Conservation (phyloP, 148 eudicot species). For the Fagopyrum homotropicum region DNA sequence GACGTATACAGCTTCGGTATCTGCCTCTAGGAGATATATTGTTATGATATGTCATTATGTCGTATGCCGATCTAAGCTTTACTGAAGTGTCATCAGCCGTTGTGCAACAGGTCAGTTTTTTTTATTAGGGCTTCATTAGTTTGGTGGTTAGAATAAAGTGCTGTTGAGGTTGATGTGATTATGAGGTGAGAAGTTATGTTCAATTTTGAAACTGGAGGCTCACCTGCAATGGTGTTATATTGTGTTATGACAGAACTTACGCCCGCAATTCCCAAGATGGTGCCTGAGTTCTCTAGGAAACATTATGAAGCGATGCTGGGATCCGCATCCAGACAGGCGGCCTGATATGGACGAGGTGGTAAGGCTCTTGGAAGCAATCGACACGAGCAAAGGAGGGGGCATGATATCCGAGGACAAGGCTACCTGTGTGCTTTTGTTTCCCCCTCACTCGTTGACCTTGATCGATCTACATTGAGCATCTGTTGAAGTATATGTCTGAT, state of each 20-base stretch:
- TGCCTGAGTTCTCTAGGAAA: slow-evolving; percentile 15
- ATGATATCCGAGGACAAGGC: too few species aligned
- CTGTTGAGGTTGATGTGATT: too few species aligned
- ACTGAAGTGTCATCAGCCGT: slow-evolving; percentile 73
- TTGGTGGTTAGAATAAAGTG: too few species aligned
- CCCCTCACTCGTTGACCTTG: too few species aligned
- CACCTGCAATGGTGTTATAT: too few species aligned
- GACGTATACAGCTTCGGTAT: slow-evolving; percentile 87
- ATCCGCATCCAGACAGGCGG: slow-evolving; percentile 12
- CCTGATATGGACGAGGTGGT: slow-evolving; percentile 20
- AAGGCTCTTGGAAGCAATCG: not conserved
- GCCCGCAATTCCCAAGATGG: slow-evolving; percentile 16
- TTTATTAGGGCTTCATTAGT: too few species aligned
- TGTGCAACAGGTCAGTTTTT: slow-evolving; percentile 58
- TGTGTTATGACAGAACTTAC: not conserved
- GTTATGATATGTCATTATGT: slow-evolving; percentile 87
- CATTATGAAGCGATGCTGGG: slow-evolving; percentile 17
- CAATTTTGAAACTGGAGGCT: too few species aligned
- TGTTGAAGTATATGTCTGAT: too few species aligned
- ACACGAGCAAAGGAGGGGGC: too few species aligned
- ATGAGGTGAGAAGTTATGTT: too few species aligned
- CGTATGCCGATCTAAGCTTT: slow-evolving; percentile 61
- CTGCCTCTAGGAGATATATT: slow-evolving; percentile 88
- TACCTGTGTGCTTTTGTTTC: too few species aligned
- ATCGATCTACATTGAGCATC: too few species aligned